Evolutionary conservation across 2,329 filamentous ascomycete genomes (phyloP), one percentile per base, ranked within the genome.

Genomic region (Xylaria digitata): DNA sequence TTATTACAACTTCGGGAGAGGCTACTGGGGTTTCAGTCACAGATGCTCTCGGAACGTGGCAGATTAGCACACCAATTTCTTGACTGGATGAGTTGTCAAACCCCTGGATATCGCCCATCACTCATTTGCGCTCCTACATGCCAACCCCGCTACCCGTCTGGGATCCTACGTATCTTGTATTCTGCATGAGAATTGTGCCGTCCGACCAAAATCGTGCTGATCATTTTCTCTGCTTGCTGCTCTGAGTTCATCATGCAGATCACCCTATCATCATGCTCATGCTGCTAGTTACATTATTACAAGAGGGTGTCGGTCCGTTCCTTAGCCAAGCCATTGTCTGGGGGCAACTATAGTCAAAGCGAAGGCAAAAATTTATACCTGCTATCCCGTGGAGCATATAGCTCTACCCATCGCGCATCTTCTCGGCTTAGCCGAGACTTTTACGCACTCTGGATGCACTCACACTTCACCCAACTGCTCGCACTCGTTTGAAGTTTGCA

Each of bases 391-490:
- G 63, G 66, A 71, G 65, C 74, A 77, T 77, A 77, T 76, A 76
- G 73, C 70, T 74, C 70, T 67, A 71, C 66, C 62, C 70, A 73
- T 74, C 73, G 71, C 72, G 70, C 74, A 63, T 72, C 68, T 71
- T 71, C 71, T 68, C 69, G 73, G 73, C 71, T 71, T 70, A 73
- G 67, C 69, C 63, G 54, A 67, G 65, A 70, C 63, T 70, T 70
- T 67, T 67, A 68, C 69, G 61, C 56, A 65, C 64, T 68, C 70
- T 73, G 72, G 75, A 78, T 78, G 74, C 73, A 74, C 66, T 74
- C 69, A 72, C 72, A 75, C 79, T 82, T 81, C 79, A 77, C 74
- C 80, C 80, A 82, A 81, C 80, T 81, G 71, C 76, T 71, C 75
- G 72, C 80, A 77, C 74, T 82, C 80, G 78, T 81, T 82, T 72